Evolutionary conservation across 176 grass and related monocot genomes (phyloP).

Genomic region (Triticum timopheevii): DNA sequence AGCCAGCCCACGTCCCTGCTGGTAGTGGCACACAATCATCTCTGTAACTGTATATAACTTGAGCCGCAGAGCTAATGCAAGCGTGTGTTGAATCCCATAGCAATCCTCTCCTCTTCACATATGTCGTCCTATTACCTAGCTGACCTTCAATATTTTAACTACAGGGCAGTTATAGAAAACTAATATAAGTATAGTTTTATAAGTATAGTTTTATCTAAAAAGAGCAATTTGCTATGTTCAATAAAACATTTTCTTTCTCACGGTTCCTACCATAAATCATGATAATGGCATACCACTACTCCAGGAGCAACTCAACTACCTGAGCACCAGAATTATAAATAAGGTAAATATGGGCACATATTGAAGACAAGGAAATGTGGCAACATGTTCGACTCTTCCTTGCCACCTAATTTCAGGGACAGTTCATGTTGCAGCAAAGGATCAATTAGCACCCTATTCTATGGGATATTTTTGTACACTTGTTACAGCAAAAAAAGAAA

Average conservation of each 20-base stretch:
- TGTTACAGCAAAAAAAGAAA: not conserved
- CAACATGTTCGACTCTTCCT: not conserved
- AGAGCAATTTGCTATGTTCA: not conserved
- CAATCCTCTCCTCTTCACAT: too few relatives aligned
- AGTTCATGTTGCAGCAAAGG: not conserved
- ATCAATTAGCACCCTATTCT: conserved; percentile 16
- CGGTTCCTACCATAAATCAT: not conserved
- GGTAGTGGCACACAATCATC: too few relatives aligned
- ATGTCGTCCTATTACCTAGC: too few relatives aligned
- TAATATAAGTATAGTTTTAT: too few relatives aligned
- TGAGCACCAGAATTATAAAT: not conserved
- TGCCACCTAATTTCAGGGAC: not conserved
- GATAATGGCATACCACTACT: not conserved
- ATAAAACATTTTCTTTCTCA: not conserved
- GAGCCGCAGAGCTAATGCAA: too few relatives aligned
- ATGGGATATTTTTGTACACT: conserved; percentile 16
- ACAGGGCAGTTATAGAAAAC: too few relatives aligned
- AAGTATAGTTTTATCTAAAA: not conserved
- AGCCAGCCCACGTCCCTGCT: too few relatives aligned
- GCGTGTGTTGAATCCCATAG: too few relatives aligned
- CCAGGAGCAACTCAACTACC: not conserved
- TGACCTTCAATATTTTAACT: too few relatives aligned
- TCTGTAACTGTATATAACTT: too few relatives aligned
- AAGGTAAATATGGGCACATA: not conserved
- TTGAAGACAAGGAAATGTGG: not conserved